phyloP scores from a whole-genome alignment of 2,329 filamentous ascomycete species.

The Dendrostoma leiphaemia region DNA sequence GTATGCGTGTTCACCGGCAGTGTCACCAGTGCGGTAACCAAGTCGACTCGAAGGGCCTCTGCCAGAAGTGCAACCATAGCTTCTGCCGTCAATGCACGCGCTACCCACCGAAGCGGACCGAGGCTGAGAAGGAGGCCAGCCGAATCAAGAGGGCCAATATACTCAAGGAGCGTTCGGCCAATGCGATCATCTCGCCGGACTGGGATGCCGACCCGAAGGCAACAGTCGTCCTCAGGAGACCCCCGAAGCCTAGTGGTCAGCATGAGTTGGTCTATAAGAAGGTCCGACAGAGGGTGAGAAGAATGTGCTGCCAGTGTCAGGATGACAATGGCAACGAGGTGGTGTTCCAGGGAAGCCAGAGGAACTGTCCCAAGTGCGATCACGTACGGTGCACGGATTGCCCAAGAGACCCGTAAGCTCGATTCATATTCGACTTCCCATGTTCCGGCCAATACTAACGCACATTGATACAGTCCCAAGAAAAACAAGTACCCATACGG shows the following conservation, averaged over 20 bases:
- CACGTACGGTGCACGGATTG: conserved; percentile 79
- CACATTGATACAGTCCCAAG: conserved; percentile 50
- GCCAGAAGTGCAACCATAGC: conserved; percentile 74
- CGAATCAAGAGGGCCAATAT: conserved; percentile 49
- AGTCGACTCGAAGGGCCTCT: conserved; percentile 64
- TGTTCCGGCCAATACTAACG: conserved; percentile 15
- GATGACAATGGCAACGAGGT: conserved; percentile 32
- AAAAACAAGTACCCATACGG: conserved; percentile 67
- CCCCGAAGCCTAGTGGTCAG: conserved; percentile 64
- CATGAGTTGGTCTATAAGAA: conserved; percentile 68
- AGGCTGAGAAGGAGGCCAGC: conserved; percentile 52
- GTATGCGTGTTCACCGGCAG: conserved; percentile 73
- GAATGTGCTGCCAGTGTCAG: conserved; percentile 72
- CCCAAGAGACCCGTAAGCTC: conserved; percentile 72
- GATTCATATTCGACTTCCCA: not conserved
- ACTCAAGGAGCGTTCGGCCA: conserved; percentile 55
- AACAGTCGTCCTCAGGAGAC: conserved; percentile 57
- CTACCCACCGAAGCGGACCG: conserved; percentile 65
- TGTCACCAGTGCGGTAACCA: conserved; percentile 69
- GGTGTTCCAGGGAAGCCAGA: conserved; percentile 57
- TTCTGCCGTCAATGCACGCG: conserved; percentile 80
- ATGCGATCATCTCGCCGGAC: conserved; percentile 51
- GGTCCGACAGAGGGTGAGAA: conserved; percentile 69
- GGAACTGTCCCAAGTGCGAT: conserved; percentile 65
- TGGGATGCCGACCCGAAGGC: conserved; percentile 45